Evolutionary conservation across 352 stramenopile genomes (phyloP).

Genomic region (Globisporangium paddicum): DNA sequence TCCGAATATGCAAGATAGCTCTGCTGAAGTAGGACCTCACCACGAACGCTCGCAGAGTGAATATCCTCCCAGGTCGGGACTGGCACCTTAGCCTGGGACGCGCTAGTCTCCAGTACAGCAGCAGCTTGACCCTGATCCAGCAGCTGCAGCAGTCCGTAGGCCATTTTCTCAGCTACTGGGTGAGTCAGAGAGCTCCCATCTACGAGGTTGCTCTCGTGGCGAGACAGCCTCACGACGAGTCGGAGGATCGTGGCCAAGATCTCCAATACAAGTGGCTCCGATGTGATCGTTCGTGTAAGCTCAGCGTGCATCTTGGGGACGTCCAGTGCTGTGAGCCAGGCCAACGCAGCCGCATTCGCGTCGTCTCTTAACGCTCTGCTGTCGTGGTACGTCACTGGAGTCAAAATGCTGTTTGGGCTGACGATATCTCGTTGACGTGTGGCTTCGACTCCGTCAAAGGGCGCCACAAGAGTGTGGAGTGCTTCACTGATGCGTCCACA

Average conservation of each 20-base stretch:
- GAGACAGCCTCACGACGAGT: slow-evolving; percentile 21
- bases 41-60: slow-evolving; percentile 12
- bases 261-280: slow-evolving; percentile 17
- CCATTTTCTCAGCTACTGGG: slow-evolving; percentile 28
- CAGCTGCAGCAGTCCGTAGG: slow-evolving; percentile 16
- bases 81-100: neutral
- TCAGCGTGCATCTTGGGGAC: slow-evolving; percentile 14
- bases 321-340: slow-evolving; percentile 30
- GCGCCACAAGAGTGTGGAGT: slow-evolving; percentile 22
- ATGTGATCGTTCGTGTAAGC: neutral
- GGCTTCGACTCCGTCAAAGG: slow-evolving; percentile 23
- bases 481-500: slow-evolving; percentile 53
- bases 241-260: slow-evolving; percentile 31
- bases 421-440: neutral
- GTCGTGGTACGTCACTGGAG: slow-evolving; percentile 27
- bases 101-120: neutral
- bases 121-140: slow-evolving; percentile 3
- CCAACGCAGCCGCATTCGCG: slow-evolving; percentile 23
- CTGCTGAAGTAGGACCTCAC: slow-evolving; percentile 31
- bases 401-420: slow-evolving; percentile 2
- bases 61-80: neutral
- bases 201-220: slow-evolving; percentile 26
- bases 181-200: slow-evolving; percentile 16
- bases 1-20: slow-evolving; percentile 29
- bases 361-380: slow-evolving; percentile 34